Percentiles rank a stretch among this genome's conserved stretches.
Evolutionary conservation across 352 stramenopile genomes (phyloP).

Genomic region (Phytophthora palmivora): DNA sequence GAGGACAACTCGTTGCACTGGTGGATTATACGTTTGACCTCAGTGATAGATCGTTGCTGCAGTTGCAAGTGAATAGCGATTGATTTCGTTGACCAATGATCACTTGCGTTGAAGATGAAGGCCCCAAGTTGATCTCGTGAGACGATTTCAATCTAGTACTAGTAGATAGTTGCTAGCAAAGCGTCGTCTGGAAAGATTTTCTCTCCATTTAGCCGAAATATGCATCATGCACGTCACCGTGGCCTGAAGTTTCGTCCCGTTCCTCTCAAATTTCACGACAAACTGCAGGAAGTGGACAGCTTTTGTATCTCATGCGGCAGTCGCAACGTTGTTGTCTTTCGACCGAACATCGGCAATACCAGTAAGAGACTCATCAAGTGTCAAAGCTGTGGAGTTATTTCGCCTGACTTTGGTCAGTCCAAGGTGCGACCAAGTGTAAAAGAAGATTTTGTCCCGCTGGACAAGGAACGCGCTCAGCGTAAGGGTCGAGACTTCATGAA

Average conservation of each 20-base stretch:
- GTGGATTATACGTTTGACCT: no score
- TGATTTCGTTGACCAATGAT: no score
- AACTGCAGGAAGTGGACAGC: constrained; percentile 35
- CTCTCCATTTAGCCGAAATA: background rate
- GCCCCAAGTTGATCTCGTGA: no score
- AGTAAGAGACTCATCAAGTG: constrained; percentile 47
- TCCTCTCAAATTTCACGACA: constrained; percentile 17
- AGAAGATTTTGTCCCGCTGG: constrained; percentile 36
- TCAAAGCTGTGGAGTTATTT: constrained; percentile 56
- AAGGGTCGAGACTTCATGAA: constrained; percentile 14
- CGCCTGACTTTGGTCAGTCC: constrained; percentile 52
- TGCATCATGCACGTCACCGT: constrained; percentile 28
- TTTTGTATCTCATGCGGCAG: constrained; percentile 65
- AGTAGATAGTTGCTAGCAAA: no score
- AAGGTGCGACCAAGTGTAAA: constrained; percentile 29
- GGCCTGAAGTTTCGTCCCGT: constrained; percentile 14
- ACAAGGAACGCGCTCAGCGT: constrained; percentile 39
- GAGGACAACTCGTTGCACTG: no score
- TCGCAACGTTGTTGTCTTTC: constrained; percentile 42
- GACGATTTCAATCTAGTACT: no score
- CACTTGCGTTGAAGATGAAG: no score
- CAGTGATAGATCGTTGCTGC: no score
- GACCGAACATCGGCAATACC: constrained; percentile 1
- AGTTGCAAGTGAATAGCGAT: no score
- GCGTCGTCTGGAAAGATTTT: constrained; percentile 26